phyloP scores from a whole-genome alignment of 176 grass and related monocot genomes.

The Carex myosuroides region DNA sequence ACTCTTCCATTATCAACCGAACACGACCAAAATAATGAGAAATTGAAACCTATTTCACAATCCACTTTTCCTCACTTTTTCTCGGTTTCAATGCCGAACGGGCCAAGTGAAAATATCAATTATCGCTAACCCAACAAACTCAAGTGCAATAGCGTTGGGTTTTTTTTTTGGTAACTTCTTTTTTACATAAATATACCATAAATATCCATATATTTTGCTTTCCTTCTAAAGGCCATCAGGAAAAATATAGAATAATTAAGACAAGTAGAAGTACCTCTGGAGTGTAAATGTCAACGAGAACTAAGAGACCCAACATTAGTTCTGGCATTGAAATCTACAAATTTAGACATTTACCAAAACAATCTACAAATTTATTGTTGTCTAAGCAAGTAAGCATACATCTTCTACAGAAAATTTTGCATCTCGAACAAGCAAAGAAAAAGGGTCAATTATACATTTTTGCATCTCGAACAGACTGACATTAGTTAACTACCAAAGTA shows the following conservation, averaged over 20 bases:
- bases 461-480: not conserved
- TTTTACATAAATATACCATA: no score
- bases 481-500: not conserved
- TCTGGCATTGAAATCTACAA: not conserved
- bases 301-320: not conserved
- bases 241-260: not conserved
- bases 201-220: no score
- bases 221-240: no score
- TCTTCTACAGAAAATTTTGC: not conserved
- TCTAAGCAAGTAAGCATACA: not conserved
- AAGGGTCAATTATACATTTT: not conserved
- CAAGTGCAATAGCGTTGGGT: no score
- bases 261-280: not conserved
- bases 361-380: not conserved
- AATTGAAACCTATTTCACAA: no score
- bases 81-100: no score
- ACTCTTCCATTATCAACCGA: no score
- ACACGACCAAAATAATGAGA: no score
- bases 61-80: no score
- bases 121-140: not conserved
- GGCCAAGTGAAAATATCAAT: not conserved
- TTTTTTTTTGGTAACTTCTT: no score
- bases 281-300: not conserved
- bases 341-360: no score
- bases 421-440: not conserved